Percentiles rank a stretch among this genome's conserved stretches.
phyloP scores from a whole-genome alignment of 1,284 basidiomycete genomes.

The Clitocybe nebularis region DNA sequence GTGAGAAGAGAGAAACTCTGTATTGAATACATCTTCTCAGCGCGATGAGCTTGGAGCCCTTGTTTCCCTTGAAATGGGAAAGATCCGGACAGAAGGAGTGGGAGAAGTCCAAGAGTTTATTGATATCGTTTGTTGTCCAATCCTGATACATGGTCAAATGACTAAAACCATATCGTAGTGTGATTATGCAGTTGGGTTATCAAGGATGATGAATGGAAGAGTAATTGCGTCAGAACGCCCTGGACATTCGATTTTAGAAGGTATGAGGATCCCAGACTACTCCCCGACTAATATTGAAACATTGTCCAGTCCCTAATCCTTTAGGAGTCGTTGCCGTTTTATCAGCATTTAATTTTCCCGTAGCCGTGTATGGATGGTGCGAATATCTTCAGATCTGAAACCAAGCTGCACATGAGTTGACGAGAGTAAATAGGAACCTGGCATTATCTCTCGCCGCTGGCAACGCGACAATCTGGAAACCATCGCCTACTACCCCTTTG shows the following conservation, averaged over 20 bases:
- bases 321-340: conserved; percentile 90
- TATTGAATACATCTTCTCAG: too few species aligned
- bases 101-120: conserved; percentile 95
- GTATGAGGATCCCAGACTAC: conserved; percentile 28
- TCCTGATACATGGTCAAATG: conserved; percentile 5
- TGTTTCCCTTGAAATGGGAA: conserved; percentile 92
- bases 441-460: conserved; percentile 86
- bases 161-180: conserved; percentile 30
- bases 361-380: conserved; percentile 86
- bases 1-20: too few species aligned
- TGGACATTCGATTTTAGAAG: conserved; percentile 89
- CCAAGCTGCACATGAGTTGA: conserved; percentile 5
- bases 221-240: conserved; percentile 83
- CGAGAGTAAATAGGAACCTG: conserved; percentile 68
- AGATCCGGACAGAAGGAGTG: conserved; percentile 88
- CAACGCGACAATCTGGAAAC: conserved; percentile 95
- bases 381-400: not conserved
- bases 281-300: conserved; percentile 13
- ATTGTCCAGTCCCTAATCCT: conserved; percentile 79
- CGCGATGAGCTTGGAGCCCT: conserved; percentile 80
- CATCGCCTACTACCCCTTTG: conserved; percentile 84
- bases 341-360: conserved; percentile 93
- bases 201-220: conserved; percentile 88
- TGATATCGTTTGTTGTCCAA: conserved; percentile 64
- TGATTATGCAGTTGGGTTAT: conserved; percentile 72